Evolutionary conservation across 2,329 filamentous ascomycete species (phyloP).

Genomic region (Phoma sp.): DNA sequence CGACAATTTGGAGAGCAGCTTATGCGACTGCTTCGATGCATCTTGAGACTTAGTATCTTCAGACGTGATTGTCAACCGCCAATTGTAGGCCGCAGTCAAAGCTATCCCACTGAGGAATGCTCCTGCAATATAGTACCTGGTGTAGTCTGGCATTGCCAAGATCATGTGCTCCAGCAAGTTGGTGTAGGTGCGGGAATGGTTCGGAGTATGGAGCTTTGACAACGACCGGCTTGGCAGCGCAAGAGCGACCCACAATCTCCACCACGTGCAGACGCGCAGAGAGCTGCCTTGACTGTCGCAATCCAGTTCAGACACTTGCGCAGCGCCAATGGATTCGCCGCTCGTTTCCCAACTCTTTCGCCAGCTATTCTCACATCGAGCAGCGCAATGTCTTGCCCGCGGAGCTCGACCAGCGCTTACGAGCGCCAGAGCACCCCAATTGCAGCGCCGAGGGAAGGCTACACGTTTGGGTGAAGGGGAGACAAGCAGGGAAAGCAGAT

Average conservation of each 20-base stretch:
- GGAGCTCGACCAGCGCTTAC: constrained; percentile 49
- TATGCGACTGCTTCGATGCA: constrained; percentile 31
- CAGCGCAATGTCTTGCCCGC: constrained; percentile 61
- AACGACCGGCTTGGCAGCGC: constrained; percentile 36
- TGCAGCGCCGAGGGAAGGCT: constrained; percentile 42
- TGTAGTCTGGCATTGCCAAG: constrained; percentile 42
- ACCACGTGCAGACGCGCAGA: constrained; percentile 34
- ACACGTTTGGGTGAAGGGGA: constrained; percentile 39
- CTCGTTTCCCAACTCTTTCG: constrained; percentile 80
- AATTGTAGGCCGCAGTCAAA: constrained; percentile 60
- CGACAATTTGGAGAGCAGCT: constrained; percentile 29
- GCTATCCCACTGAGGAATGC: constrained; percentile 82
- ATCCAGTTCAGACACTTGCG: constrained; percentile 14
- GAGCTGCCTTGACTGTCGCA: constrained; percentile 24
- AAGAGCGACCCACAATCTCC: constrained; percentile 27
- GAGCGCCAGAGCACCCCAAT: constrained; percentile 42
- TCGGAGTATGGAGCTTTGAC: constrained; percentile 29
- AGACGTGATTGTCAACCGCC: neutral
- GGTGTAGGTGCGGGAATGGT: constrained; percentile 23
- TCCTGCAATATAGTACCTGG: constrained; percentile 67
- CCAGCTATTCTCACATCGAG: constrained; percentile 80
- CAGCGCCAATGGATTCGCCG: constrained; percentile 77
- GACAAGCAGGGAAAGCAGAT: constrained; percentile 70
- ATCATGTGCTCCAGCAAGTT: constrained; percentile 9
- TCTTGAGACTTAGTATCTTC: constrained; percentile 30